phyloP scores from a whole-genome alignment of 78 protist genomes.

The Polysphondylium violaceum region DNA sequence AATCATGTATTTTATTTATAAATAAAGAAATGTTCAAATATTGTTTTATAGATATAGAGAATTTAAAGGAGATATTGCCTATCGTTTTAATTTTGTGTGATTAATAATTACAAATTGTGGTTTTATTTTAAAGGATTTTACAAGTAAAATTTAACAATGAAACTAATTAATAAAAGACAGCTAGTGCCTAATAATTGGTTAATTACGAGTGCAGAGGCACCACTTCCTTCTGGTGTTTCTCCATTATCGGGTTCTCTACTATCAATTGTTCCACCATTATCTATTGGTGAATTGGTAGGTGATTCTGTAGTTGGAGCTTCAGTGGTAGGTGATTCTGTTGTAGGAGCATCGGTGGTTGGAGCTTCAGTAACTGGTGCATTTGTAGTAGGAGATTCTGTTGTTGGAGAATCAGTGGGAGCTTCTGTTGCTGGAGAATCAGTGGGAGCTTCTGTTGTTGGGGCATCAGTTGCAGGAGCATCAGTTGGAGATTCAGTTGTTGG shows the following conservation, averaged over 20 bases:
- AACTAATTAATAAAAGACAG: too few species aligned
- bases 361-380: neutral
- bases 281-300: too few species aligned
- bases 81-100: too few species aligned
- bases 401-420: neutral
- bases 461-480: neutral
- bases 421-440: neutral
- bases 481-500: neutral
- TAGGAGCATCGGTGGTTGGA: neutral
- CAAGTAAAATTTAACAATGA: too few species aligned
- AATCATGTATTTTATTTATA: neutral
- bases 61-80: too few species aligned
- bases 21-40: neutral
- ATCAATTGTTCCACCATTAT: neutral
- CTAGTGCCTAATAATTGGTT: too few species aligned
- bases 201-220: too few species aligned
- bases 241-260: too few species aligned
- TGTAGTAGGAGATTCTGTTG: neutral
- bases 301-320: neutral
- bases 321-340: neutral
- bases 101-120: too few species aligned
- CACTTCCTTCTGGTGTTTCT: too few species aligned
- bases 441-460: conserved; percentile 4
- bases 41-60: too few species aligned
- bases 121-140: too few species aligned